Conservation (phyloP, 768 basidiomycete genomes). For the Polyporus arcularius region DNA sequence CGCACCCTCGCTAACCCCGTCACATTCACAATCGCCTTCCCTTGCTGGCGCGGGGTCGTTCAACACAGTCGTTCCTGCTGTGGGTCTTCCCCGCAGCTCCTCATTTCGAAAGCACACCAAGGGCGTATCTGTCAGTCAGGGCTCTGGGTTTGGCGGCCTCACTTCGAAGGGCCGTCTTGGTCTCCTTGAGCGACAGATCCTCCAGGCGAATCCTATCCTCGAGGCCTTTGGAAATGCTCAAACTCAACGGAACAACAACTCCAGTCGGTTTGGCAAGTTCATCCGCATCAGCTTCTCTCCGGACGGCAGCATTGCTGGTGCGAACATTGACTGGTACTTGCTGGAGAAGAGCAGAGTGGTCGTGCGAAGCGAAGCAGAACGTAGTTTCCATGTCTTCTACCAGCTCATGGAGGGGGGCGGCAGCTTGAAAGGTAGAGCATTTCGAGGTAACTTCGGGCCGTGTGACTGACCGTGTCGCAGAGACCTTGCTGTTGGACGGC, state of each 20-base stretch:
- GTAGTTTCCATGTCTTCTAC: constrained; percentile 97
- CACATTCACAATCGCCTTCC: constrained; percentile 70
- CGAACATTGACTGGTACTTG: constrained; percentile 98
- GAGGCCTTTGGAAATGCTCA: constrained; percentile 99
- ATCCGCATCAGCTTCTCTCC: constrained; percentile 93
- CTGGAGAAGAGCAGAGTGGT: constrained; percentile 97
- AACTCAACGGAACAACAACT: constrained; percentile 97
- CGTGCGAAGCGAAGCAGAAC: constrained; percentile 81
- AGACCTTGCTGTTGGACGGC: constrained; percentile 72
- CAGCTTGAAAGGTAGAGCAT: constrained; percentile 62
- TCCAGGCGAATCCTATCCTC: constrained; percentile 96
- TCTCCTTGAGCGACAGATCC: constrained; percentile 90
- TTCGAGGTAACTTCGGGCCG: not conserved
- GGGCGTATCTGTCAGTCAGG: constrained; percentile 39
- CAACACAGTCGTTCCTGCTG: constrained; percentile 55
- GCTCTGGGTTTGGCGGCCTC: constrained; percentile 39
- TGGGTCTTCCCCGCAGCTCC: constrained; percentile 68
- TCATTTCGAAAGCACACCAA: constrained; percentile 59
- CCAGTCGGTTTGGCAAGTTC: constrained; percentile 98
- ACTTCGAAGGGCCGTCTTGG: constrained; percentile 78
- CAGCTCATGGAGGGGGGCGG: constrained; percentile 83
- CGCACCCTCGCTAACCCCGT: constrained; percentile 45
- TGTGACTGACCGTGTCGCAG: constrained; percentile 38
- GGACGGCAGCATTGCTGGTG: constrained; percentile 93
- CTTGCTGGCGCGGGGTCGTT: constrained; percentile 52